phyloP scores from a whole-genome alignment of 2,329 filamentous ascomycete genomes.

The Orbilia quercus region DNA sequence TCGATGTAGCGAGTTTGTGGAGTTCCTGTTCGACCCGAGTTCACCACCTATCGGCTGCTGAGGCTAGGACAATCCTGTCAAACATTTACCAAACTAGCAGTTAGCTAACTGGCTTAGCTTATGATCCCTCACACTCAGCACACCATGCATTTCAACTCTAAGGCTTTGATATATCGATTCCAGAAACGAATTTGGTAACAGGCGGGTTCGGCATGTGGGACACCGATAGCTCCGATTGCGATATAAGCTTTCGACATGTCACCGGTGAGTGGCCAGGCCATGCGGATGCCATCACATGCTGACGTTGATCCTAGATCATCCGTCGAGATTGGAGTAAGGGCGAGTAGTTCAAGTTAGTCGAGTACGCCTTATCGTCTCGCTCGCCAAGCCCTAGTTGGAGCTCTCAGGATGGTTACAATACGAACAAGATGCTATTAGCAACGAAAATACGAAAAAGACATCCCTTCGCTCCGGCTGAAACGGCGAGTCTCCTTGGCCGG shows the following conservation, averaged over 20 bases:
- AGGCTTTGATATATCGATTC: too few species aligned
- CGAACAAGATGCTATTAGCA: neutral
- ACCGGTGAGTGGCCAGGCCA: too few species aligned
- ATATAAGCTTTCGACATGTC: slow-evolving; percentile 4
- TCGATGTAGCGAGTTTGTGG: slow-evolving; percentile 35
- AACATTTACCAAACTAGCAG: slow-evolving; percentile 31
- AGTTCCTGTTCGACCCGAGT: slow-evolving; percentile 39
- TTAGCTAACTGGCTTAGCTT: neutral
- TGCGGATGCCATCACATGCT: slow-evolving; percentile 12
- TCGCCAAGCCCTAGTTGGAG: slow-evolving; percentile 5
- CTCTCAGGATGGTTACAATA: neutral
- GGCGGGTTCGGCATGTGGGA: slow-evolving; percentile 16
- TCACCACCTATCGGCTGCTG: slow-evolving; percentile 11
- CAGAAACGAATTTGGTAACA: neutral
- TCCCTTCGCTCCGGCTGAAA: slow-evolving; percentile 22
- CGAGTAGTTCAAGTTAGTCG: too few species aligned
- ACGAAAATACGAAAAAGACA: neutral
- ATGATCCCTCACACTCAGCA: slow-evolving; percentile 6
- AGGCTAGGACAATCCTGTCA: slow-evolving; percentile 13
- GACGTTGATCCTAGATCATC: slow-evolving; percentile 35
- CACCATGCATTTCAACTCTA: neutral
- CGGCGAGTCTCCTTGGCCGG: slow-evolving; percentile 35
- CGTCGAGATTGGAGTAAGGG: too few species aligned
- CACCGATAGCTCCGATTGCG: neutral
- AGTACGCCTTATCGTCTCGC: slow-evolving; percentile 11